A percentile compares a stretch with the other conserved stretches of the same genome.
Conservation (phyloP, 345 rosid species). For the Bruguiera sexangula region DNA sequence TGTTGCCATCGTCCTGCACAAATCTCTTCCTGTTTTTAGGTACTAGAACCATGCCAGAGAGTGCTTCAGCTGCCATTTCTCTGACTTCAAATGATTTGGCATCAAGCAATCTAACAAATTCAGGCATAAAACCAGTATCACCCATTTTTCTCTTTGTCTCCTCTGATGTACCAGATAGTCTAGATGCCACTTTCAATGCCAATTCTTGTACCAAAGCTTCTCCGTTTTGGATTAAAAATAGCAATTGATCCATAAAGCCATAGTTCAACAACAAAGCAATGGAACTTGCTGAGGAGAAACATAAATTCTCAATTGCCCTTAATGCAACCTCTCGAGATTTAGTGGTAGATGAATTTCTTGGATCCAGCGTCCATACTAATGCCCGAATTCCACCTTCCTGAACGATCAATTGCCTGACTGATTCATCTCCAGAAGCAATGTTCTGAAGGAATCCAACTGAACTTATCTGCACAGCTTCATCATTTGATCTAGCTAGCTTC, state of each 20-base stretch:
- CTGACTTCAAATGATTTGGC: constrained; percentile 74
- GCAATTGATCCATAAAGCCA: constrained; percentile 58
- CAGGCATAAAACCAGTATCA: constrained; percentile 75
- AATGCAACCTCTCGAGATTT: constrained; percentile 65
- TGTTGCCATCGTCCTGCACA: constrained; percentile 61
- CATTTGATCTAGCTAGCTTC: constrained; percentile 62
- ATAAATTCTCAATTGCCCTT: constrained; percentile 63
- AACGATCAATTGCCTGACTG: constrained; percentile 45
- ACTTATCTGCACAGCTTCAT: constrained; percentile 67
- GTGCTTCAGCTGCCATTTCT: constrained; percentile 71
- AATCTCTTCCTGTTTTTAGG: constrained; percentile 68
- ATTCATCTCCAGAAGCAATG: constrained; percentile 62
- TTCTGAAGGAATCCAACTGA: constrained; percentile 62
- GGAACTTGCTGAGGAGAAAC: constrained; percentile 50
- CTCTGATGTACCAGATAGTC: constrained; percentile 58
- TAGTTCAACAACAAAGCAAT: constrained; percentile 41
- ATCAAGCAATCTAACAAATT: constrained; percentile 65
- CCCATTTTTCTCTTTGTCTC: constrained; percentile 70
- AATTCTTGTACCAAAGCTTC: constrained; percentile 77
- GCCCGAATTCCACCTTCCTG: constrained; percentile 65
- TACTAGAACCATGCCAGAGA: constrained; percentile 50
- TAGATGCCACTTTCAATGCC: constrained; percentile 61
- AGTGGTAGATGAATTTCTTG: constrained; percentile 37
- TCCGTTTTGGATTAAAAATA: constrained; percentile 50
- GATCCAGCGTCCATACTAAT: constrained; percentile 60